Evolutionary conservation across 2,329 filamentous ascomycete genomes (phyloP).

Genomic region (Fusarium sp.): DNA sequence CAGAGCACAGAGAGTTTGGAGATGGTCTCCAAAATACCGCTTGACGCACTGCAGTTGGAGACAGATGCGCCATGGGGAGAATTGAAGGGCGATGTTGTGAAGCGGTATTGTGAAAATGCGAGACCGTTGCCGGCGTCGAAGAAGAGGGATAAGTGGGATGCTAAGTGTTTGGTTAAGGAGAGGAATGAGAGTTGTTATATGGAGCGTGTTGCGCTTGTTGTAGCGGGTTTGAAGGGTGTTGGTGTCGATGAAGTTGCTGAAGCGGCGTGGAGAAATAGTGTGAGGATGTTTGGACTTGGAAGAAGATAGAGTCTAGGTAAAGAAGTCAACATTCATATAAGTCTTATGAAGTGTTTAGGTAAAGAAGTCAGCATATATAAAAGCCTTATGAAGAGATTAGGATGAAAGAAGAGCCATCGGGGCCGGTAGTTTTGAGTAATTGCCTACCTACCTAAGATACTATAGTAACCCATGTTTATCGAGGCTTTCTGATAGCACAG

Average conservation of each 20-base stretch:
- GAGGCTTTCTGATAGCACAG: rapidly evolving
- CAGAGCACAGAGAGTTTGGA: slow-evolving; percentile 40
- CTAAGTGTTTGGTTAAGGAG: slow-evolving; percentile 61
- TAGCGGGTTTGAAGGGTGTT: slow-evolving; percentile 60
- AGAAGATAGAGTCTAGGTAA: slow-evolving; percentile 16
- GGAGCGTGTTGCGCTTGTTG: slow-evolving; percentile 58
- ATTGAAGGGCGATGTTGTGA: slow-evolving; percentile 48
- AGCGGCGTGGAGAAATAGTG: slow-evolving; percentile 53
- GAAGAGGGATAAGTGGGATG: slow-evolving; percentile 63
- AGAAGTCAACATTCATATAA: neutral
- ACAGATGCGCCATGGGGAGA: slow-evolving; percentile 47
- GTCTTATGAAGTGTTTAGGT: neutral
- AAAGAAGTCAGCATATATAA: neutral
- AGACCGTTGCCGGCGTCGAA: slow-evolving; percentile 54
- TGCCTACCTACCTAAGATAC: neutral
- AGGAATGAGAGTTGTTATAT: slow-evolving; percentile 64
- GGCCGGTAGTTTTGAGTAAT: neutral
- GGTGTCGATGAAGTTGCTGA: slow-evolving; percentile 56
- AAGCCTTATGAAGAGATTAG: neutral
- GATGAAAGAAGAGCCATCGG: rapidly evolving
- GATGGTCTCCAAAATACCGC: slow-evolving; percentile 42
- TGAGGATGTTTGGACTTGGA: slow-evolving; percentile 48
- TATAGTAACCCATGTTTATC: no score
- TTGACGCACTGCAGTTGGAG: slow-evolving; percentile 42
- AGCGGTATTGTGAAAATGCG: slow-evolving; percentile 55